These are phyloP conservation scores for Trichoderma sp. DNA, from an alignment of 2,329 filamentous ascomycete species.

Conservation along the genomic window DNA sequence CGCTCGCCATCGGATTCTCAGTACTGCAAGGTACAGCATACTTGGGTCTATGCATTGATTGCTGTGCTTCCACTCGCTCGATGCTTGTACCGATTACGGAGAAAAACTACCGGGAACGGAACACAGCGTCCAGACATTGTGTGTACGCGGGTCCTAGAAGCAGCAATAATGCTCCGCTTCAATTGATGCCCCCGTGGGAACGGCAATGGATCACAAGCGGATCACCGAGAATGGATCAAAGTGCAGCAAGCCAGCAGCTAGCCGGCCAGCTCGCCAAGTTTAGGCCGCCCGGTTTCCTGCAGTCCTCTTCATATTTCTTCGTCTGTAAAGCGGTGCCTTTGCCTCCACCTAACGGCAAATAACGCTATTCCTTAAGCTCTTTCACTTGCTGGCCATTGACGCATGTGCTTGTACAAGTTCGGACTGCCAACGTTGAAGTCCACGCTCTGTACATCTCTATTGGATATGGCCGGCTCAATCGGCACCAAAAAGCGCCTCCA, in stretches of 20 bases:
- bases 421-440: neutral
- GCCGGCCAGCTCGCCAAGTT: neutral
- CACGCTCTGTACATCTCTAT: neutral
- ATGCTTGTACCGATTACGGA: neutral
- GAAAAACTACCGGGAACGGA: neutral
- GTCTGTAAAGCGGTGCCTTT: neutral
- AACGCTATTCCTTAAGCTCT: slow-evolving; percentile 9
- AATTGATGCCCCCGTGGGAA: neutral
- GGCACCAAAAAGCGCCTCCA: neutral
- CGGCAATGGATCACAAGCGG: neutral
- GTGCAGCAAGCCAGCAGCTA: neutral
- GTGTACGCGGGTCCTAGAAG: neutral
- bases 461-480: slow-evolving; percentile 9
- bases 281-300: neutral
- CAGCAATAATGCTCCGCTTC: neutral
- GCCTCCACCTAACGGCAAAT: neutral
- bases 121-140: neutral
- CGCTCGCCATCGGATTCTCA: neutral
- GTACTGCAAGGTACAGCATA: neutral
- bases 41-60: neutral
- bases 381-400: neutral
- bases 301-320: neutral
- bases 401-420: neutral
- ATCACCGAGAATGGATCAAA: neutral
- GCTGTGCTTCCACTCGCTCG: neutral